phyloP scores from a whole-genome alignment of 169 alveolate species.

The Plasmodium yoelii region DNA sequence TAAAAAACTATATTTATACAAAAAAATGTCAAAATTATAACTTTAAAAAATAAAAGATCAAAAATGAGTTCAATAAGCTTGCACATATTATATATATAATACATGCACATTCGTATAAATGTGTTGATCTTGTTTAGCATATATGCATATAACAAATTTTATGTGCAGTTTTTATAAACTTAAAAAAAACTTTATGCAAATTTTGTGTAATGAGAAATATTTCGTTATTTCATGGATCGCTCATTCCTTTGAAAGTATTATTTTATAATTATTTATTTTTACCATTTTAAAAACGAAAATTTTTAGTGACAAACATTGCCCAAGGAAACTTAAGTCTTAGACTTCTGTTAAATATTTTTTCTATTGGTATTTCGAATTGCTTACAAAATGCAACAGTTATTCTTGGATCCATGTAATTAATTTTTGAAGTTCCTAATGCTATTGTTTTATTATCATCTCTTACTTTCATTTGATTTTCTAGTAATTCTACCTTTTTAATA shows the following conservation, averaged over 20 bases:
- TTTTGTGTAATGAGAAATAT: neutral
- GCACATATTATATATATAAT: neutral
- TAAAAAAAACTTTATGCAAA: too few species aligned
- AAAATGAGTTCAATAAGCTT: neutral
- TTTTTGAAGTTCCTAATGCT: conserved; percentile 99
- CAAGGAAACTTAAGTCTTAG: conserved; percentile 96
- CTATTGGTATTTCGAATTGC: conserved; percentile 96
- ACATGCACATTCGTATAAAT: neutral
- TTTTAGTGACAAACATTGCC: conserved; percentile 98
- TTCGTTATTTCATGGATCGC: too few species aligned
- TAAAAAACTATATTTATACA: conserved; percentile 29
- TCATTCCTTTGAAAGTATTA: too few species aligned
- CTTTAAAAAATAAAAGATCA: neutral
- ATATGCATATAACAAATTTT: too few species aligned
- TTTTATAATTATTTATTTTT: too few species aligned
- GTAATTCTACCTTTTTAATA: conserved; percentile 73
- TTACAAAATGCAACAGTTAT: conserved; percentile 98
- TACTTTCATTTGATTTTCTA: conserved; percentile 88
- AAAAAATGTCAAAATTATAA: conserved; percentile 5
- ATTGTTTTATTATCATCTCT: conserved; percentile 97
- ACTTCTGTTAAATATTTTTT: conserved; percentile 94
- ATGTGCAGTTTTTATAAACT: too few species aligned
- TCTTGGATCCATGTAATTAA: conserved; percentile 99
- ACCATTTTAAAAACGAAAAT: conserved; percentile 89
- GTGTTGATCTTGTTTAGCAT: too few species aligned